Percentiles rank a stretch among this genome's conserved stretches.
Conservation (phyloP, 495 filamentous ascomycete species). For the Penicillium roqueforti region DNA sequence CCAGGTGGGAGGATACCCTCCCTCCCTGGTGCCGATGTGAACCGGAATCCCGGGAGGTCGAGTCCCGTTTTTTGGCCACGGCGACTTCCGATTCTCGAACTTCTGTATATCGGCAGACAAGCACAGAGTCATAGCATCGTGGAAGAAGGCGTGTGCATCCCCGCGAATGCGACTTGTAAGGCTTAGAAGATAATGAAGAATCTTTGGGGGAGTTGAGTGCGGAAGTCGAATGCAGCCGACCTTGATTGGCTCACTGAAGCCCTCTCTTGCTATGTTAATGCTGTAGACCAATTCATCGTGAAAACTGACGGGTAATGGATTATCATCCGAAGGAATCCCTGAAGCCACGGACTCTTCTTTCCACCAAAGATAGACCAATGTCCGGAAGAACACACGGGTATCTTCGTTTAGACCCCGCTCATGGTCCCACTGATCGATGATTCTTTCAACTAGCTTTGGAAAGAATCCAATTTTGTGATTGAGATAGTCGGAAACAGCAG, state of each 20-base stretch:
- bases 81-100: neutral
- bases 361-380: neutral
- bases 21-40: accelerated
- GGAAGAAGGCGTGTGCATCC: constrained; percentile 1
- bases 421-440: neutral
- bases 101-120: neutral
- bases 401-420: neutral
- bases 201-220: neutral
- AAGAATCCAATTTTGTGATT: neutral
- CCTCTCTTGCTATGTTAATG: too few species aligned
- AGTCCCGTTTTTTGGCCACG: neutral
- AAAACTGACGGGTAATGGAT: neutral
- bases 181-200: neutral
- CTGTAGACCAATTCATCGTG: too few species aligned
- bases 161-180: neutral
- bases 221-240: neutral
- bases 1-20: neutral
- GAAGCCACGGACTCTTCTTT: neutral
- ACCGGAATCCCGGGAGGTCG: neutral
- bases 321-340: neutral
- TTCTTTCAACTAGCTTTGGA: neutral
- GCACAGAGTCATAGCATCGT: neutral
- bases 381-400: neutral
- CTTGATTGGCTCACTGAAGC: too few species aligned
- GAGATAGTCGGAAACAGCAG: constrained; percentile 1